These are phyloP conservation scores for Calocybe cyanea DNA, from an alignment of 768 basidiomycete species.

Conservation along the genomic window DNA sequence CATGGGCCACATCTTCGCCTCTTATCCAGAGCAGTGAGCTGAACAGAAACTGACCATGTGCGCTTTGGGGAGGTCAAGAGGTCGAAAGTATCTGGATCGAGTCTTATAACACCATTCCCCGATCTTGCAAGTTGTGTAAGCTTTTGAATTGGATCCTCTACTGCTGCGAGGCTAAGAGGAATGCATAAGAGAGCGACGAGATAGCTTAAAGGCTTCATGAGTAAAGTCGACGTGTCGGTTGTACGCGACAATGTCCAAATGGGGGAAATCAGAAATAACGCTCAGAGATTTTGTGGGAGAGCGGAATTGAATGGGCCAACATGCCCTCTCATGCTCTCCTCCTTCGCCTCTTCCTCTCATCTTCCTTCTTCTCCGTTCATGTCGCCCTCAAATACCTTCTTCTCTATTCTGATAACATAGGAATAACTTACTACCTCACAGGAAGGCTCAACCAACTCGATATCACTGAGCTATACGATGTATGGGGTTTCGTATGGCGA, in stretches of 20 bases:
- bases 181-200: slow-evolving; percentile 27
- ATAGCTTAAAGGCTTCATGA: slow-evolving; percentile 21
- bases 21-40: slow-evolving; percentile 83
- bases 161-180: slow-evolving; percentile 28
- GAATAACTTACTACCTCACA: slow-evolving; percentile 88
- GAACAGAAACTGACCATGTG: slow-evolving; percentile 83
- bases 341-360: slow-evolving; percentile 87
- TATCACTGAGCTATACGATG: slow-evolving; percentile 70
- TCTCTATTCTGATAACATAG: slow-evolving; percentile 81
- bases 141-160: slow-evolving; percentile 41
- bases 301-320: not conserved
- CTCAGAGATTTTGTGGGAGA: slow-evolving; percentile 10
- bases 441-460: slow-evolving; percentile 66
- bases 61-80: slow-evolving; percentile 71
- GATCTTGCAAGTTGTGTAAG: slow-evolving; percentile 66
- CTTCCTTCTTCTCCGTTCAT: slow-evolving; percentile 90
- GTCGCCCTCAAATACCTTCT: slow-evolving; percentile 87
- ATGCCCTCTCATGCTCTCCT: slow-evolving; percentile 81
- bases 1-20: slow-evolving; percentile 88
- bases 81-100: slow-evolving; percentile 74
- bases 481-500: slow-evolving; percentile 90
- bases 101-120: slow-evolving; percentile 77
- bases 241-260: slow-evolving; percentile 17
- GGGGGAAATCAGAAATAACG: slow-evolving; percentile 14
- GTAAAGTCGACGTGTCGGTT: slow-evolving; percentile 27